These are phyloP conservation scores for Trichoderma asperellum DNA, from an alignment of 2,329 filamentous ascomycete genomes.

Conservation along the genomic window DNA sequence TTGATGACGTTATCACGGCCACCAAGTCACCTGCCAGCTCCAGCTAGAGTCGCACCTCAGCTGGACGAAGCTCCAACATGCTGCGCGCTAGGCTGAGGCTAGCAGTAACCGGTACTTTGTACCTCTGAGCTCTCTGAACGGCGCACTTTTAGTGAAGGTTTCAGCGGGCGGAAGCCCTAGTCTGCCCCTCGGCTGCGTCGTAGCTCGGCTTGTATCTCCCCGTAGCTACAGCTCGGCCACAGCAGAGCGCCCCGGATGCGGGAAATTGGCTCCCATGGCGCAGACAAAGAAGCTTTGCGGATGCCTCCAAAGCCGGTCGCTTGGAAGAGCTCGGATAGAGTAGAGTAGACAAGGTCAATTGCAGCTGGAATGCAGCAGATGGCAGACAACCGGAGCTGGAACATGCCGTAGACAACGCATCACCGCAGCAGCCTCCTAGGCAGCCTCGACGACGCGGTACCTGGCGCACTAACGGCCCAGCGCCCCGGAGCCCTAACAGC, in stretches of 20 bases:
- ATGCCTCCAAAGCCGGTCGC: not conserved
- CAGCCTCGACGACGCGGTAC: slow-evolving; percentile 23
- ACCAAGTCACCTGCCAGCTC: not conserved
- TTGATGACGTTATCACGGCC: slow-evolving; percentile 40
- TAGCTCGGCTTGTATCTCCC: slow-evolving; percentile 27
- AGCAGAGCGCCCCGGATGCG: slow-evolving; percentile 14
- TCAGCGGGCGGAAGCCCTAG: slow-evolving; percentile 26
- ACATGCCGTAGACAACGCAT: not conserved
- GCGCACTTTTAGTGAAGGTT: slow-evolving; percentile 2
- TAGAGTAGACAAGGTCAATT: not conserved
- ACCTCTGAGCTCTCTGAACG: not conserved
- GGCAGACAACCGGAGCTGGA: not conserved
- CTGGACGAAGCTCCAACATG: not conserved
- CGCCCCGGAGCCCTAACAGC: slow-evolving; percentile 34
- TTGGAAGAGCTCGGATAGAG: not conserved
- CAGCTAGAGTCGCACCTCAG: not conserved
- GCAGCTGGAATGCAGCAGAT: slow-evolving; percentile 1
- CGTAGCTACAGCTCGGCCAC: slow-evolving; percentile 13
- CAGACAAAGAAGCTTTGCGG: not conserved
- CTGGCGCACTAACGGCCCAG: slow-evolving; percentile 22
- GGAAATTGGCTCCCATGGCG: slow-evolving; percentile 12
- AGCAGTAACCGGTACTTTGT: not conserved
- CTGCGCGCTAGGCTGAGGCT: not conserved
- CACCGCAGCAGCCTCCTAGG: not conserved
- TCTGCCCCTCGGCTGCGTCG: slow-evolving; percentile 10